Evolutionary conservation across 1,284 basidiomycete genomes (phyloP).

Genomic region (Leucoagaricus sp.): DNA sequence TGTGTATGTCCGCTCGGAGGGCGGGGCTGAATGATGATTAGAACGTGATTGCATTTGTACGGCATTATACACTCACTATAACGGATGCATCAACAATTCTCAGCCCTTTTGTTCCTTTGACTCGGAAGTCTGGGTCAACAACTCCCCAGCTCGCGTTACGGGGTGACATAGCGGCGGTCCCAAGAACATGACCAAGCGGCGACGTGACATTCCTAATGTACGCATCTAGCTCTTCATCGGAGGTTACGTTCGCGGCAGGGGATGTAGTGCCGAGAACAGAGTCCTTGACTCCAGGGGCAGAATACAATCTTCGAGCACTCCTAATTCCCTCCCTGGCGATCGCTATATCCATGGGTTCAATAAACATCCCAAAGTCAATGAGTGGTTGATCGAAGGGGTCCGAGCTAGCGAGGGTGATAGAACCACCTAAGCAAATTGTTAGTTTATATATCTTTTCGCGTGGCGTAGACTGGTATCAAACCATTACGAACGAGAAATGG

Average conservation of each 20-base stretch:
- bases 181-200: slow-evolving; percentile 25
- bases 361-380: slow-evolving; percentile 38
- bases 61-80: slow-evolving; percentile 29
- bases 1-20: too few relatives aligned
- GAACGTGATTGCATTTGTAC: too few relatives aligned
- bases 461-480: too few relatives aligned
- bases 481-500: neutral
- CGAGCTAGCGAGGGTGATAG: slow-evolving; percentile 31
- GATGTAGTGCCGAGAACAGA: slow-evolving; percentile 26
- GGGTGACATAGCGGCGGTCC: slow-evolving; percentile 31
- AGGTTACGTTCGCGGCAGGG: slow-evolving; percentile 18
- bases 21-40: too few relatives aligned
- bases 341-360: slow-evolving; percentile 35
- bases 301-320: slow-evolving; percentile 30
- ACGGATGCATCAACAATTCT: slow-evolving; percentile 43
- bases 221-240: slow-evolving; percentile 38
- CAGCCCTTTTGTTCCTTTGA: slow-evolving; percentile 36
- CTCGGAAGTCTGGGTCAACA: slow-evolving; percentile 41
- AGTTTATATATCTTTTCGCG: neutral
- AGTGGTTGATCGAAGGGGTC: slow-evolving; percentile 38
- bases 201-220: slow-evolving; percentile 10
- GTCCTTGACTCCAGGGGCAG: slow-evolving; percentile 33
- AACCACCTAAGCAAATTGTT: slow-evolving; percentile 28
- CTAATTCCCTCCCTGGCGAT: slow-evolving; percentile 34
- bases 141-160: slow-evolving; percentile 26